A percentile compares a stretch with the other conserved stretches of the same genome.
phyloP scores from a whole-genome alignment of 495 filamentous ascomycete genomes.

The Rostrohypoxylon terebratum region DNA sequence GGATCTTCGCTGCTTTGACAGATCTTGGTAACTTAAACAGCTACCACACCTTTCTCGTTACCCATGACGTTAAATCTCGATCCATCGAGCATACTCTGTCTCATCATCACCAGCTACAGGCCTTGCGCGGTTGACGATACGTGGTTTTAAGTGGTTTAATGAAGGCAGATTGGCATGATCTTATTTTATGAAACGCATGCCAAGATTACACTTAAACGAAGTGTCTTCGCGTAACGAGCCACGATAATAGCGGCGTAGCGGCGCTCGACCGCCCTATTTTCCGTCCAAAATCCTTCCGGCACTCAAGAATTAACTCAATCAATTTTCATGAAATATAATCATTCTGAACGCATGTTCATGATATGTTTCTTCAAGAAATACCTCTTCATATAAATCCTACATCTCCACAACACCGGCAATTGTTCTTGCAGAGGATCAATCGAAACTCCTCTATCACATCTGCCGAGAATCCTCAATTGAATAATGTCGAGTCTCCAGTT shows the following conservation, averaged over 20 bases:
- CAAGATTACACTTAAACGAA: slow-evolving; percentile 27
- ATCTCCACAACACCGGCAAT: slow-evolving; percentile 1
- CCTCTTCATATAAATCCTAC: not conserved
- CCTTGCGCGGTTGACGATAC: slow-evolving; percentile 35
- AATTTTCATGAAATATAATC: not conserved
- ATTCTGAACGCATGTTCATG: not conserved
- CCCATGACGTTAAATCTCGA: slow-evolving; percentile 22
- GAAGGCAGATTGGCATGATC: slow-evolving; percentile 32
- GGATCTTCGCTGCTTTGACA: slow-evolving; percentile 29
- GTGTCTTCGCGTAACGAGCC: slow-evolving; percentile 32
- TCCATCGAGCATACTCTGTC: slow-evolving; percentile 25
- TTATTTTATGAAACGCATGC: slow-evolving; percentile 33
- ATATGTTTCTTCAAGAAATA: not conserved
- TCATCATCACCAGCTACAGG: slow-evolving; percentile 23
- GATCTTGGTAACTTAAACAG: slow-evolving; percentile 27
- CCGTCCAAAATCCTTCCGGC: not conserved
- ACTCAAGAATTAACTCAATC: not conserved
- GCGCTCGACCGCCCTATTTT: not conserved
- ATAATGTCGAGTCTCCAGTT: slow-evolving; percentile 24
- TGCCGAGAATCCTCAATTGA: slow-evolving; percentile 10
- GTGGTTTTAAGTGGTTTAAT: slow-evolving; percentile 11
- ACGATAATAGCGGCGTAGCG: slow-evolving; percentile 20
- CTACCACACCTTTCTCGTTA: not conserved
- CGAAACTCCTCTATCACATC: not conserved
- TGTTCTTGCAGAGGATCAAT: slow-evolving; percentile 15